phyloP scores from a whole-genome alignment of 116 monocot species.

The Zostera marina region DNA sequence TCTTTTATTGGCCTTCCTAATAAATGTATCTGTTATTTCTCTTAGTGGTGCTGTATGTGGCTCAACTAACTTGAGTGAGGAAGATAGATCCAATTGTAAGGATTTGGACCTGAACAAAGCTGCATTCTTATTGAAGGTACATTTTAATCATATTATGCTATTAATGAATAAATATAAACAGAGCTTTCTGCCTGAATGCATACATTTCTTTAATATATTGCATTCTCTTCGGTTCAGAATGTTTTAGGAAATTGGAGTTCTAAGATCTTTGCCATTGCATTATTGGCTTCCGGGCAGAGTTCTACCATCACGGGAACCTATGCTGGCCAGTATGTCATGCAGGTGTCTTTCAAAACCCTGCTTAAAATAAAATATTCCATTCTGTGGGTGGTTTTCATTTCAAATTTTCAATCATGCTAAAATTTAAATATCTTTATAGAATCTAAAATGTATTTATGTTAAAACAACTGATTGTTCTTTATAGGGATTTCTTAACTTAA shows the following conservation, averaged over 20 bases:
- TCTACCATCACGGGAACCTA: constrained; percentile 85
- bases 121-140: constrained; percentile 64
- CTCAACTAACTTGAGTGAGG: constrained; percentile 32
- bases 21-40: constrained; percentile 78
- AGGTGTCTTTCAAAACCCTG: constrained; percentile 17
- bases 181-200: too few relatives aligned
- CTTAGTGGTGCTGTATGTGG: constrained; percentile 74
- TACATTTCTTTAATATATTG: too few relatives aligned
- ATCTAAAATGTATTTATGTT: too few relatives aligned
- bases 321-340: constrained; percentile 55
- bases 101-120: constrained; percentile 86
- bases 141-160: too few relatives aligned
- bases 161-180: too few relatives aligned
- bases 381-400: too few relatives aligned
- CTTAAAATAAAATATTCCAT: neutral
- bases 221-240: constrained; percentile 6
- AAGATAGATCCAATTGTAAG: constrained; percentile 48
- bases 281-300: constrained; percentile 70
- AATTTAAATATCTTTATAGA: too few relatives aligned
- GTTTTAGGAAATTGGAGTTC: constrained; percentile 24
- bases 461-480: neutral
- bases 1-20: constrained; percentile 69
- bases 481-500: constrained; percentile 55
- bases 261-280: constrained; percentile 18
- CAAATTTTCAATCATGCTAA: too few relatives aligned